A percentile compares a stretch with the other conserved stretches of the same genome.
Evolutionary conservation across 768 basidiomycete species (phyloP).

Genomic region (Russula sp.): DNA sequence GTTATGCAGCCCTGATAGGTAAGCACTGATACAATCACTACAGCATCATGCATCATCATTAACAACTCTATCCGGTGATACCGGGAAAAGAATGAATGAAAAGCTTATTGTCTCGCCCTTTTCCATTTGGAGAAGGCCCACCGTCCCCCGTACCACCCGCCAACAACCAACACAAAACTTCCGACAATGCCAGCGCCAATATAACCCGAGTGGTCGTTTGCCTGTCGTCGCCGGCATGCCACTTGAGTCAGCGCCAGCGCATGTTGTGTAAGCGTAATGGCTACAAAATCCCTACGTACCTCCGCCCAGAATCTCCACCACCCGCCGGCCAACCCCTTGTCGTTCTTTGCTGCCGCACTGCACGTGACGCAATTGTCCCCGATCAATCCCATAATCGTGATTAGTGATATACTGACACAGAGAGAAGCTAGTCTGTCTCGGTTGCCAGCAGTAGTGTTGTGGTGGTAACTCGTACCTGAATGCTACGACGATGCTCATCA

Average conservation of each 20-base stretch:
- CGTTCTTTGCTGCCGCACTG: slow-evolving; percentile 60
- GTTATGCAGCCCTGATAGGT: background rate
- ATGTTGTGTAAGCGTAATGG: background rate
- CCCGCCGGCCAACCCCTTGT: slow-evolving; percentile 64
- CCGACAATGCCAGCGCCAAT: slow-evolving; percentile 84
- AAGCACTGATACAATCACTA: background rate
- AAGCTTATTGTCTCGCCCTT: background rate
- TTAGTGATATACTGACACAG: slow-evolving; percentile 67
- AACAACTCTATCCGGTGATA: too few species aligned
- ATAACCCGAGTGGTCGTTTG: slow-evolving; percentile 73
- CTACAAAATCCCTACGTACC: slow-evolving; percentile 39
- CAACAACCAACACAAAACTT: slow-evolving; percentile 55
- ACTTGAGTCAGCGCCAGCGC: background rate
- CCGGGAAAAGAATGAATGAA: too few species aligned
- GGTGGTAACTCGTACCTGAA: slow-evolving; percentile 53
- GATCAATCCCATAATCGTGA: slow-evolving; percentile 79
- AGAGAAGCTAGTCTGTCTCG: background rate
- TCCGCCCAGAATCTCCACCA: slow-evolving; percentile 83
- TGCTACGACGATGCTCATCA: slow-evolving; percentile 83
- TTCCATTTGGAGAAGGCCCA: slow-evolving; percentile 12
- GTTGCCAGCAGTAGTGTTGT: background rate
- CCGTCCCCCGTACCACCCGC: slow-evolving; percentile 52
- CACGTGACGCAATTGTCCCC: slow-evolving; percentile 71
- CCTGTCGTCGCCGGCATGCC: slow-evolving; percentile 41
- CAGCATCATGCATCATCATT: too few species aligned